Percentiles rank a stretch among this genome's conserved stretches.
These are phyloP conservation scores for Quambalaria eucalypti DNA, from an alignment of 1,284 basidiomycete species.

Conservation along the genomic window DNA sequence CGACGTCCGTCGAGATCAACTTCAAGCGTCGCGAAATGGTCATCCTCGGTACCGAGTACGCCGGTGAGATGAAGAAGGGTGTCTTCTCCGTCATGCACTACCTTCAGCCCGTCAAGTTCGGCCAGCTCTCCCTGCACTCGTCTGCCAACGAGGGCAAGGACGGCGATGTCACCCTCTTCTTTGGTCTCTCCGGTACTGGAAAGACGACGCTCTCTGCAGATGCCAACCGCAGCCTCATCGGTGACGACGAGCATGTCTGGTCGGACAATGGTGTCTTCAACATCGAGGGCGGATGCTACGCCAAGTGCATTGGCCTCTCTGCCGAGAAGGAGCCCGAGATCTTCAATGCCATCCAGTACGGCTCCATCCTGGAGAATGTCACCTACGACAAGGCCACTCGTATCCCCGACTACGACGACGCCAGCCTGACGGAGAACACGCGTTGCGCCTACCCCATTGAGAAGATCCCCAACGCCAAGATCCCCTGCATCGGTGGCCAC, in stretches of 20 bases:
- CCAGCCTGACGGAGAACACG: slow-evolving; percentile 96
- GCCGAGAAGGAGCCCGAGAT: slow-evolving; percentile 96
- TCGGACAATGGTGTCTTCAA: slow-evolving; percentile 78
- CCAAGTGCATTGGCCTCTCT: slow-evolving; percentile 94
- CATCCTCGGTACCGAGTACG: slow-evolving; percentile 98
- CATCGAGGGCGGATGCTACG: slow-evolving; percentile 99
- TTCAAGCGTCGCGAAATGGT: slow-evolving; percentile 99
- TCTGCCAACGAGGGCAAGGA: slow-evolving; percentile 91
- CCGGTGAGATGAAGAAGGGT: slow-evolving; percentile 99
- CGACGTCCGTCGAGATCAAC: slow-evolving; percentile 98
- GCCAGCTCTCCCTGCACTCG: slow-evolving; percentile 96
- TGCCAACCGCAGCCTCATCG: slow-evolving; percentile 39
- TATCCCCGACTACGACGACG: slow-evolving; percentile 87
- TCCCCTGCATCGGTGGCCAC: slow-evolving; percentile 40
- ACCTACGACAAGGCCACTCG: slow-evolving; percentile 87
- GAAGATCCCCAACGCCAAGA: slow-evolving; percentile 87
- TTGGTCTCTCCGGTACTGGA: slow-evolving; percentile 94
- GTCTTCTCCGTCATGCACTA: slow-evolving; percentile 99
- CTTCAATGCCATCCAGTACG: slow-evolving; percentile 86
- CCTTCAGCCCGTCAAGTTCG: slow-evolving; percentile 96
- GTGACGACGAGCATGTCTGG: slow-evolving; percentile 47
- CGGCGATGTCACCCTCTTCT: slow-evolving; percentile 94
- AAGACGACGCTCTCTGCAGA: slow-evolving; percentile 59
- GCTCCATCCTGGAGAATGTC: slow-evolving; percentile 96
- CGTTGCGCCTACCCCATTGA: slow-evolving; percentile 59